Evolutionary conservation across 2,329 filamentous ascomycete genomes (phyloP).

Genomic region (Diaporthe sp.): DNA sequence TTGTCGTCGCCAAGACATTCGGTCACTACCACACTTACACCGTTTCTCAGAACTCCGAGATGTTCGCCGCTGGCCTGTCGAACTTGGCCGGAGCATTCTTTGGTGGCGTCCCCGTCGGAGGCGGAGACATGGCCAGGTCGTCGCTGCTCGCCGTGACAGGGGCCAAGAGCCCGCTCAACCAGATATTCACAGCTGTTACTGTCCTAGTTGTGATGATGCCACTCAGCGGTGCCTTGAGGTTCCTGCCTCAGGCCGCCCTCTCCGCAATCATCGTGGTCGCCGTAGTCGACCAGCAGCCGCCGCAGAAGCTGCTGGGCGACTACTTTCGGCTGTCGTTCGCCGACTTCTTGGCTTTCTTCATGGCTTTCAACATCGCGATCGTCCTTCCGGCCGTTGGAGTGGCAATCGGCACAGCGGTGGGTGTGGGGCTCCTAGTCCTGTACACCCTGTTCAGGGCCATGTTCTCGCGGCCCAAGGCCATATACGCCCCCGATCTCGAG

Average conservation of each 20-base stretch:
- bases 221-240: conserved; percentile 3
- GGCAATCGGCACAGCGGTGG: conserved; percentile 6
- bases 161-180: conserved; percentile 34
- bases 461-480: conserved; percentile 19
- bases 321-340: conserved; percentile 36
- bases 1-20: conserved; percentile 28
- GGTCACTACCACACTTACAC: conserved; percentile 29
- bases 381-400: neutral
- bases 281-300: conserved; percentile 33
- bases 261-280: conserved; percentile 29
- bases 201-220: conserved; percentile 31
- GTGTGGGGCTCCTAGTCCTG: conserved; percentile 10
- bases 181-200: conserved; percentile 28
- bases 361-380: conserved; percentile 31
- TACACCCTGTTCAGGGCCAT: conserved; percentile 32
- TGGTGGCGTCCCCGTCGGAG: conserved; percentile 31
- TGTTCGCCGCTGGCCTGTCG: conserved; percentile 29
- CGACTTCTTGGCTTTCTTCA: conserved; percentile 34
- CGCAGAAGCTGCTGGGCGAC: conserved; percentile 22
- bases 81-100: conserved; percentile 29
- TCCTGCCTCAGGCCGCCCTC: conserved; percentile 24
- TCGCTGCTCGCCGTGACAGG: conserved; percentile 26
- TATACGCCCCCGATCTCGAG: conserved; percentile 18
- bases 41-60: conserved; percentile 30
- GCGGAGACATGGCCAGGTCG: conserved; percentile 33